Evolutionary conservation across 2,329 filamentous ascomycete species (phyloP).

Genomic region (Tolypocladium nubicola): DNA sequence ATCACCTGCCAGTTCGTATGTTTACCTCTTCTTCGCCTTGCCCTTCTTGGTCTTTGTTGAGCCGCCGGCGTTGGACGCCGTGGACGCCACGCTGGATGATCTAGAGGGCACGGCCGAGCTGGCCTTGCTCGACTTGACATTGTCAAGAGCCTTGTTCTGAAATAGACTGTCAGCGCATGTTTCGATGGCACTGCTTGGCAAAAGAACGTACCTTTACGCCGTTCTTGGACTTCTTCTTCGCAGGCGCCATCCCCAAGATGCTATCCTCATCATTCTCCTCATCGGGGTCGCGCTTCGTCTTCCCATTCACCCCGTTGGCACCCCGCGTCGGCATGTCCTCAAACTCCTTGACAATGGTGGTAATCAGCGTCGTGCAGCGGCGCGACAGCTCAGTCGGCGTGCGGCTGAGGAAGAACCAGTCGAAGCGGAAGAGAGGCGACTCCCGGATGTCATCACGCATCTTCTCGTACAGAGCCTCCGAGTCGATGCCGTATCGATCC

Average conservation of each 20-base stretch:
- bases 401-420: conserved; percentile 97
- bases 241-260: conserved; percentile 69
- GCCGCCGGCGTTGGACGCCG: conserved; percentile 39
- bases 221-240: conserved; percentile 90
- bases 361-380: conserved; percentile 86
- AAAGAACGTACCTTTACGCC: conserved; percentile 61
- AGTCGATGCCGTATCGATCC: conserved; percentile 85
- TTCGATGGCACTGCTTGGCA: too few relatives aligned
- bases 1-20: neutral
- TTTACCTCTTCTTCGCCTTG: conserved; percentile 16
- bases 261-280: conserved; percentile 80
- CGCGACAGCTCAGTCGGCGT: conserved; percentile 88
- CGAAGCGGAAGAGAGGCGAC: conserved; percentile 89
- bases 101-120: conserved; percentile 70
- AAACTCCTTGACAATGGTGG: conserved; percentile 90
- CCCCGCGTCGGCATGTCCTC: conserved; percentile 53
- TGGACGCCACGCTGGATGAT: conserved; percentile 80
- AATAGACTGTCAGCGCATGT: neutral
- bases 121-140: conserved; percentile 70
- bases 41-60: conserved; percentile 41
- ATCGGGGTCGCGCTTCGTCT: conserved; percentile 61
- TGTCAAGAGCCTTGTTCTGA: conserved; percentile 90
- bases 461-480: conserved; percentile 79
- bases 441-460: conserved; percentile 97
- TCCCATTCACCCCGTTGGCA: conserved; percentile 53